These are phyloP conservation scores for Fusarium chlamydosporum DNA, from an alignment of 2,329 filamentous ascomycete genomes.

Conservation along the genomic window DNA sequence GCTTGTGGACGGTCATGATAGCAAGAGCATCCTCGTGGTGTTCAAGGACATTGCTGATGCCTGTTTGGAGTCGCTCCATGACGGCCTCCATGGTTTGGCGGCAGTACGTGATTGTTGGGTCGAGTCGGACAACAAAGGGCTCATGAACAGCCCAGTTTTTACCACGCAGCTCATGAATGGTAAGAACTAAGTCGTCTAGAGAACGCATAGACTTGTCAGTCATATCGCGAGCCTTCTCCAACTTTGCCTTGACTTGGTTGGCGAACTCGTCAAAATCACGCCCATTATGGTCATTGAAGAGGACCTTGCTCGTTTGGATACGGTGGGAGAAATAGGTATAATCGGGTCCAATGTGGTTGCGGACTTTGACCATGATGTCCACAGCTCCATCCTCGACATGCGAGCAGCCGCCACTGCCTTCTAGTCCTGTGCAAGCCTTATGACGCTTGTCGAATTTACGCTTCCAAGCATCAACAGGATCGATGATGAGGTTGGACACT, in stretches of 20 bases:
- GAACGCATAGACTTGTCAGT: slow-evolving; percentile 59
- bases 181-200: slow-evolving; percentile 65
- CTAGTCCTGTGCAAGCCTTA: slow-evolving; percentile 54
- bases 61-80: slow-evolving; percentile 66
- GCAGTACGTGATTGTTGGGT: slow-evolving; percentile 59
- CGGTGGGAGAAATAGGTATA: slow-evolving; percentile 62
- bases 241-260: slow-evolving; percentile 55
- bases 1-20: slow-evolving; percentile 65
- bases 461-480: slow-evolving; percentile 58
- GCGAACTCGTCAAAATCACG: slow-evolving; percentile 63
- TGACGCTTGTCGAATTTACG: slow-evolving; percentile 59
- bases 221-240: slow-evolving; percentile 57
- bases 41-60: slow-evolving; percentile 64
- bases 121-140: slow-evolving; percentile 62
- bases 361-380: slow-evolving; percentile 61
- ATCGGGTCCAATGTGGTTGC: slow-evolving; percentile 65
- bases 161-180: slow-evolving; percentile 62
- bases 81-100: slow-evolving; percentile 64
- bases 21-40: slow-evolving; percentile 62
- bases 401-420: slow-evolving; percentile 57
- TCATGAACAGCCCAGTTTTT: slow-evolving; percentile 62
- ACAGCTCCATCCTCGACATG: slow-evolving; percentile 62
- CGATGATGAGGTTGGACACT: slow-evolving; percentile 60
- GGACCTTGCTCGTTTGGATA: slow-evolving; percentile 60
- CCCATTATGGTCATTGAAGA: slow-evolving; percentile 61